Base-by-base conservation (phyloP, 2,329 filamentous ascomycete genomes). In the Calonectria ilicicola region DNA sequence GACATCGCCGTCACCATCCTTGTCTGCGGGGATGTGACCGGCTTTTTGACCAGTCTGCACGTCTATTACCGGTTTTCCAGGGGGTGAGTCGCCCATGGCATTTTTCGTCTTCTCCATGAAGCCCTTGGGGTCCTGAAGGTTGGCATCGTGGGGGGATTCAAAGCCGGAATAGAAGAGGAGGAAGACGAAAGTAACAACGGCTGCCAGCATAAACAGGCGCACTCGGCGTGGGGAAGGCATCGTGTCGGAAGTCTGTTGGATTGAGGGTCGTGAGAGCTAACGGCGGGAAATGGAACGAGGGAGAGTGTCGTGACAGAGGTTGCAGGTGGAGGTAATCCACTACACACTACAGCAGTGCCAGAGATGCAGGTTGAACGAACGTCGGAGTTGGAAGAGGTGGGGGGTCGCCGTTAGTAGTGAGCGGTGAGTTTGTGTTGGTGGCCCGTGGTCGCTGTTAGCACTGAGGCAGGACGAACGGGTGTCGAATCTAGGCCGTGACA, bases 221-320 rank as follows among this genome's bases (percentile, higher is more conserved):
- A 95, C 81, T 78, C 94, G 92, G 76, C 95, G 92, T 78, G 89
- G 87, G 23, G 93, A 93, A 79, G 91, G 90, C 93, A 95, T 95
- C 64, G 71, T 80, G 74, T 65, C 64, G 74, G 70, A 63, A 67
- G 74, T 72, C 74, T 85, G 81, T 38, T 26, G 49, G 49, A 32
- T 68, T 68, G 38, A 49, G 51, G 35, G 32, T 49, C 40, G 53
- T 21, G 32, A 47, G 40, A 23, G 49, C 17, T n/a, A 5, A n/a
- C 15, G 26, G 42, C 3, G 3, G 26, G 12, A 32, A 42, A 49
- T 17, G 23, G 23, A 29, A 44, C 27, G 15, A 49, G 27, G 32
- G 21, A 40, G 10, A 23, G 21, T n/a, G 38, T 8, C 42, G 53
- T 29, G 65, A 29, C 8, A 2, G 32, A 40, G 21, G 32, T 32